A percentile compares a stretch with the other conserved stretches of the same genome.
Evolutionary conservation across 2,329 filamentous ascomycete genomes (phyloP).

Genomic region (Ceratocystis variospora): DNA sequence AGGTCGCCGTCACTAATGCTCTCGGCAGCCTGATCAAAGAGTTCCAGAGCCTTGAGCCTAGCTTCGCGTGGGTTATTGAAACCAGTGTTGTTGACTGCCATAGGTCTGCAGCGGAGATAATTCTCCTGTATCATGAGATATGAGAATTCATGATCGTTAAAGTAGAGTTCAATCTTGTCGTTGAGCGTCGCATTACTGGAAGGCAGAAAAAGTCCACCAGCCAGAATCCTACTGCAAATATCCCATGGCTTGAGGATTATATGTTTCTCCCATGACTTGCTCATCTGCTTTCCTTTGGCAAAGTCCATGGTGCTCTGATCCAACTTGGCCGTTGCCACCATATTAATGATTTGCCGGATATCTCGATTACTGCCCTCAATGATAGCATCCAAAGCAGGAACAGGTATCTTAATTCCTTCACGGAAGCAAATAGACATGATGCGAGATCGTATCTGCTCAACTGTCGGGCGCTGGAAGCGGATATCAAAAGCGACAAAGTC

Average conservation of each 20-base stretch:
- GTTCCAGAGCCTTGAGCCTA: slow-evolving; percentile 68
- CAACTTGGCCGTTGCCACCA: slow-evolving; percentile 87
- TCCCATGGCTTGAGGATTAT: slow-evolving; percentile 96
- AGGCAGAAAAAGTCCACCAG: slow-evolving; percentile 69
- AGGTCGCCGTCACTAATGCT: slow-evolving; percentile 96
- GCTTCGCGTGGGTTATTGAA: slow-evolving; percentile 51
- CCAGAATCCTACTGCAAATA: slow-evolving; percentile 85
- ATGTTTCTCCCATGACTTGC: slow-evolving; percentile 97
- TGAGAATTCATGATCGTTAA: slow-evolving; percentile 98
- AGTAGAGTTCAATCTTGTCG: slow-evolving; percentile 97
- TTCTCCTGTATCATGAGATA: slow-evolving; percentile 98
- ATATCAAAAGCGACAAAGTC: slow-evolving; percentile 74
- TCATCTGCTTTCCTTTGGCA: slow-evolving; percentile 82
- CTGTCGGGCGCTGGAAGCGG: slow-evolving; percentile 75
- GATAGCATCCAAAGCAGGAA: slow-evolving; percentile 73
- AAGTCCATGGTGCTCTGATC: slow-evolving; percentile 69
- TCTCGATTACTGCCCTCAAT: slow-evolving; percentile 94
- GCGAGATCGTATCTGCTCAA: slow-evolving; percentile 78
- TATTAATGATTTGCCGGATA: slow-evolving; percentile 96
- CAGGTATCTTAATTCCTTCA: slow-evolving; percentile 74
- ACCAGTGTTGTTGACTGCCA: slow-evolving; percentile 40
- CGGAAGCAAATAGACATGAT: slow-evolving; percentile 92
- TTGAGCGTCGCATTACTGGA: slow-evolving; percentile 79
- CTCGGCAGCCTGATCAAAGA: slow-evolving; percentile 76
- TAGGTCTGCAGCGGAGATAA: slow-evolving; percentile 73